phyloP scores from a whole-genome alignment of 2,329 filamentous ascomycete genomes.

The Claviceps capensis region DNA sequence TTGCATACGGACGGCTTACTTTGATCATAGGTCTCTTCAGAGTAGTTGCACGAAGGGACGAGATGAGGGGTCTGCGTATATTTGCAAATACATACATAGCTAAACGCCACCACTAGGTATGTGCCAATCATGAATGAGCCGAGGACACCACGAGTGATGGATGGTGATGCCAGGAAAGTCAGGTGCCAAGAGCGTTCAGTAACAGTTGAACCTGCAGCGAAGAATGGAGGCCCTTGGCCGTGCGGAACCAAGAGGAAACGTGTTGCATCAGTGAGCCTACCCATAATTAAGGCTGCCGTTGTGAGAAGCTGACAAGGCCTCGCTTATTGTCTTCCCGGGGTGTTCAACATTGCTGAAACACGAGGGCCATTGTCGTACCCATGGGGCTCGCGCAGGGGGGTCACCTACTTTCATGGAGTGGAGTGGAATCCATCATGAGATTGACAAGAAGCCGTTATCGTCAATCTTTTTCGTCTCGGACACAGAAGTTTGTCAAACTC shows the following conservation, averaged over 20 bases:
- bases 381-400: background rate
- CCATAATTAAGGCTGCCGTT: background rate
- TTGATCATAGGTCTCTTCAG: background rate
- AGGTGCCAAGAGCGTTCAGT: too few relatives aligned
- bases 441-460: background rate
- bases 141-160: background rate
- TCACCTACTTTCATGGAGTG: background rate
- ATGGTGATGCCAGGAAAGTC: background rate
- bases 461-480: background rate
- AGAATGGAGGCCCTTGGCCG: too few relatives aligned
- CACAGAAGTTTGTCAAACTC: background rate
- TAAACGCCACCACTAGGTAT: background rate
- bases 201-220: too few relatives aligned
- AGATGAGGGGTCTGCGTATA: too few relatives aligned
- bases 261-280: too few relatives aligned
- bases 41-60: too few relatives aligned
- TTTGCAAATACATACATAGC: too few relatives aligned
- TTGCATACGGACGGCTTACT: background rate
- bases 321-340: slow-evolving; percentile 1
- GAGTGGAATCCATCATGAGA: background rate
- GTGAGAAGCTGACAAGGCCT: background rate
- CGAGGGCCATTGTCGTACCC: background rate
- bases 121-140: background rate
- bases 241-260: too few relatives aligned
- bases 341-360: slow-evolving; percentile 1